Evolutionary conservation across 352 stramenopile genomes (phyloP), one percentile per base, ranked within the genome.

Genomic region (Globisporangium irregulare): DNA sequence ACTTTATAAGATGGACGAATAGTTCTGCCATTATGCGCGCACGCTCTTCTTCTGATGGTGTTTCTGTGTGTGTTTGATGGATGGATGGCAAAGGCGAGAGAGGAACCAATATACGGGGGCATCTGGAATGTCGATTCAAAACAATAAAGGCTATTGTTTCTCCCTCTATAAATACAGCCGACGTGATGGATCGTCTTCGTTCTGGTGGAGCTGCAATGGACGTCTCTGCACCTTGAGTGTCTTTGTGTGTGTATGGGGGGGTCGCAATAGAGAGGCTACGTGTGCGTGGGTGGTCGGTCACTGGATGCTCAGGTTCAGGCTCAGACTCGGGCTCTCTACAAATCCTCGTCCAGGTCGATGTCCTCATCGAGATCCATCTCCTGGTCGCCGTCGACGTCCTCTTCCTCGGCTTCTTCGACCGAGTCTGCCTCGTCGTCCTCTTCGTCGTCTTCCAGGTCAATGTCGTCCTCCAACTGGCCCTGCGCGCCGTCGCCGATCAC

Each of bases 281-380:
- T 50, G 43, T 4, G 29, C 29, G 29, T 4, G 32, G 32, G 5
- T 38, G 32, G 8, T 38, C 7, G 32, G 32, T 38, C 32, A 9
- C 43, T 51, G 43, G 43, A 51, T 51, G 43, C 43, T 12, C 43
- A 51, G 18, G 43, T 18, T 51, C 43, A 22, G 18, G 12, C 43
- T 51, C 43, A 22, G 18, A 24, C 43, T 51, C 7, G 62, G 12
- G 56, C 38, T 20, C 48, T 62, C 62, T 77, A 78, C 61, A 85
- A 68, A 24, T 84, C 72, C 59, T 89, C 82, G 72, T 90, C 85
- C 25, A 89, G 77, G 64, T 93, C 85, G 32, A 82, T 84, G 48
- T 89, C 85, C 72, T 89, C 82, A 67, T 90, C 85, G n/a, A 89
- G 83, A 60, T 93, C 85, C 54, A 81, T 84, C 38, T 89, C 85